Evolutionary conservation across 225 moss, liverwort and hornwort genomes (phyloP), one percentile per base, ranked within the genome.

Genomic region (Ulota crispa): DNA sequence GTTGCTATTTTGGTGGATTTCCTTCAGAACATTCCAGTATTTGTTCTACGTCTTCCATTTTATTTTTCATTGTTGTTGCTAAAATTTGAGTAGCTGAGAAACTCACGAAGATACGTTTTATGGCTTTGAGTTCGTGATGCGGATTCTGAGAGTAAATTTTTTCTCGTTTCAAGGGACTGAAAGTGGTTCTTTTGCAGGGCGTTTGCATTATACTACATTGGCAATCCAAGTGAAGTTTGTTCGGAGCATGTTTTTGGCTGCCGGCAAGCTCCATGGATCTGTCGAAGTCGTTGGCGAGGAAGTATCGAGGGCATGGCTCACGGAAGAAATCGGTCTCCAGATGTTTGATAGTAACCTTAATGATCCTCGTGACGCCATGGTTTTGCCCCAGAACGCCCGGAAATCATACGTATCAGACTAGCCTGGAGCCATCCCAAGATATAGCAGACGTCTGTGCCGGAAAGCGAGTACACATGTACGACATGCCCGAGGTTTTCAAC

Each of bases 401-500:
- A 27, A 54, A 26, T 54, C 37, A 62, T 64, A 45, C 73, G 64
- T 71, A 73, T 45, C 63, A 73, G 43, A 21, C 56, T n/a, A 45
- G 69, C 70, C 30, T 63, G 5, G 54, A 80, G 77, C 39, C 77
- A 24, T 52, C 64, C 9, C 52, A 64, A 73, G 45, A 42, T 0
- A 20, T 65, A 24, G n/a, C 30, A 10, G 57, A 76, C 21, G 42
- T 56, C 57, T 89, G 91, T 61, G 56, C 27, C 39, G 91, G 86
- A 9, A 70, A 68, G 68, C 78, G 88, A 74, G 80, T 91, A 47
- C 68, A 85, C 69, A 89, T 87, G 88, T 91, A 91, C 64, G 86
- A 88, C 66, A 85, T 91, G 73, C 91, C 88, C 2, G 81, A 85
- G 75, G 59, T 62, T 42, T 91, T 91, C 54, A 91, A 91, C 27